Evolutionary conservation across 108 stramenopile species (phyloP).

Genomic region (Cyclotella choctawhatcheeana): DNA sequence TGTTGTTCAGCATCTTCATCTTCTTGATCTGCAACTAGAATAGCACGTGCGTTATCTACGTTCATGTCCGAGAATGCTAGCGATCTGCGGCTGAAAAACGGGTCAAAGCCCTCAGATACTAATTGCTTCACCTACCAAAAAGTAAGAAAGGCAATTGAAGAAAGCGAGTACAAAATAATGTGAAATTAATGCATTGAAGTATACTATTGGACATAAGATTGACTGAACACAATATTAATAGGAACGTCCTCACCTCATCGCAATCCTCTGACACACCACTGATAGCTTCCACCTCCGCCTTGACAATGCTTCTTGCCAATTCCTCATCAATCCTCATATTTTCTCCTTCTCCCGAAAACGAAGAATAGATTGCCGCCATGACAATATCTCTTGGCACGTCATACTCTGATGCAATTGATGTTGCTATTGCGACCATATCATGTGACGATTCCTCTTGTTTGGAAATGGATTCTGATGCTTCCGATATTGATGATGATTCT

Average conservation of each 20-base stretch:
- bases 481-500: too few relatives aligned
- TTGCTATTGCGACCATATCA: constrained; percentile 47
- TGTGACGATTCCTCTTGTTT: constrained; percentile 38
- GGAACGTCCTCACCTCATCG: constrained; percentile 43
- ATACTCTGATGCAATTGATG: constrained; percentile 61
- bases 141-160: neutral
- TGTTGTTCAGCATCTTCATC: constrained; percentile 69
- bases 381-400: constrained; percentile 64
- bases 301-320: constrained; percentile 73
- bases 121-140: constrained; percentile 47
- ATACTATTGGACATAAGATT: neutral
- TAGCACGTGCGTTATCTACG: constrained; percentile 83
- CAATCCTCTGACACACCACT: constrained; percentile 62
- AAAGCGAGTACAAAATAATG: too few relatives aligned
- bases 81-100: constrained; percentile 68
- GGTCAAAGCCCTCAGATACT: constrained; percentile 70
- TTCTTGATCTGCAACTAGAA: constrained; percentile 80
- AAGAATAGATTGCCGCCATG: constrained; percentile 78
- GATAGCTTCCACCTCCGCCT: constrained; percentile 75
- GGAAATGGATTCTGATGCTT: too few relatives aligned
- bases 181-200: too few relatives aligned
- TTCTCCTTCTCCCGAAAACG: constrained; percentile 39
- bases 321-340: constrained; percentile 51
- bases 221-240: neutral
- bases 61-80: constrained; percentile 83